phyloP scores from a whole-genome alignment of 176 grass and related monocot species.

The Oryza punctata region DNA sequence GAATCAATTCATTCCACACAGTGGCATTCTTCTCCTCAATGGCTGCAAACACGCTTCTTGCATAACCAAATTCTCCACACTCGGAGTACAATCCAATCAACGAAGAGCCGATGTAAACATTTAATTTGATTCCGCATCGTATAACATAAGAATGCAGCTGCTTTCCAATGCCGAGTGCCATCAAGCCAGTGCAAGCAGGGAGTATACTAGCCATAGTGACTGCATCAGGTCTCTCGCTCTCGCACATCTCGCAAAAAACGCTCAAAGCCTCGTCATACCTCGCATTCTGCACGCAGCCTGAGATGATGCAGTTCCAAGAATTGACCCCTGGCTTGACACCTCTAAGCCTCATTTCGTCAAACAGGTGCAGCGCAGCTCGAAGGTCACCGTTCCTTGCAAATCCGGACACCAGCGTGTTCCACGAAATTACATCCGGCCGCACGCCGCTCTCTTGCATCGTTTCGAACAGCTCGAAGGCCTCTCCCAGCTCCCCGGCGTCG shows the following conservation, averaged over 20 bases:
- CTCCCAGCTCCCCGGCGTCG: slow-evolving; percentile 50
- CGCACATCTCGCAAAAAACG: slow-evolving; percentile 59
- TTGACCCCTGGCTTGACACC: slow-evolving; percentile 49
- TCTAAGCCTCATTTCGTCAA: slow-evolving; percentile 54
- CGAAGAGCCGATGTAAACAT: slow-evolving; percentile 65
- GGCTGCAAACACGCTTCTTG: slow-evolving; percentile 46
- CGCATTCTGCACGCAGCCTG: slow-evolving; percentile 64
- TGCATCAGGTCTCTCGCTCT: slow-evolving; percentile 45
- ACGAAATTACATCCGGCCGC: slow-evolving; percentile 60
- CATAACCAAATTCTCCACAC: slow-evolving; percentile 53
- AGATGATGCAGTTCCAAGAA: slow-evolving; percentile 79
- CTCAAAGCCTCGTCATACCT: slow-evolving; percentile 45
- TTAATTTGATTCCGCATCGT: slow-evolving; percentile 47
- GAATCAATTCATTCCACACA: slow-evolving; percentile 75
- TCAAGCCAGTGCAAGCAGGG: slow-evolving; percentile 56
- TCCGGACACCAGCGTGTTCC: slow-evolving; percentile 70
- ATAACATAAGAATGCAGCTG: slow-evolving; percentile 61
- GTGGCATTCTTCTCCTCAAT: slow-evolving; percentile 51
- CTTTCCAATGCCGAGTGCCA: slow-evolving; percentile 50
- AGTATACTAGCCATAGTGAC: slow-evolving; percentile 71
- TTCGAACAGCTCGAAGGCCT: slow-evolving; percentile 48
- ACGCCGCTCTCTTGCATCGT: slow-evolving; percentile 58
- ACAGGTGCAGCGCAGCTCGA: slow-evolving; percentile 43
- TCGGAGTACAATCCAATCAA: slow-evolving; percentile 65
- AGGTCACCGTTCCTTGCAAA: slow-evolving; percentile 61